Evolutionary conservation across 176 grass and related monocot genomes (phyloP), one percentile per base, ranked within the genome.

Genomic region (Elaeis guineensis): DNA sequence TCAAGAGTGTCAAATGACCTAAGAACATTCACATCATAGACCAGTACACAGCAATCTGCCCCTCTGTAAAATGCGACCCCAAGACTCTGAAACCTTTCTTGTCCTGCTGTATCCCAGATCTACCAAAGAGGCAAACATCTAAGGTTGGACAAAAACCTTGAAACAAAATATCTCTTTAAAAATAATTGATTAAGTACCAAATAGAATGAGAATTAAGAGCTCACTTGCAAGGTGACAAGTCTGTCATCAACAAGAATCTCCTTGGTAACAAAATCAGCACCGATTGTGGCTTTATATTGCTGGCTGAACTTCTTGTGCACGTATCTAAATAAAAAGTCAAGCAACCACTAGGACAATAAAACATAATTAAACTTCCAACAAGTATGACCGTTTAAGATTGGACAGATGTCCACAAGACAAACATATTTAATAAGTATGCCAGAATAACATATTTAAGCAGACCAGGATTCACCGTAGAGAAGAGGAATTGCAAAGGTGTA

Each of bases 21-120:
- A 21, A 84, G 80, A 17, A 62, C 81, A 65, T 98, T 92, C n/a
- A 98, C 93, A 73, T 98, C 93, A 49, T 98, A 98, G 17, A 98
- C 88, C 3, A 98, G 80, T 24, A 86, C 85, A 28, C 93, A 98
- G 71, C 93, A 98, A 61, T 98, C 93, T 0, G 93, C 87, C 4
- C 93, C 93, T 67, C 93, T 85, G 70, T 98, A 98, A 68, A 98
- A 98, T 11, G 93, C 93, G 26, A 98, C 88, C 20, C 93, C 93
- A 24, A 98, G 87, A 49, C 93, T 98, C 67, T 98, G 93, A 59
- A 98, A 98, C 76, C 93, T 83, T 76, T 98, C 93, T 75, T 98
- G 93, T 25, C 93, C 93, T 61, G 93, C 93, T 4, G 93, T 98
- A 56, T 98, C 93, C 93, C 93, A 98, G 19, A 98, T 86, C 93